Conservation (phyloP, 83 land plant genomes). For the Isoetes engelmannii region DNA sequence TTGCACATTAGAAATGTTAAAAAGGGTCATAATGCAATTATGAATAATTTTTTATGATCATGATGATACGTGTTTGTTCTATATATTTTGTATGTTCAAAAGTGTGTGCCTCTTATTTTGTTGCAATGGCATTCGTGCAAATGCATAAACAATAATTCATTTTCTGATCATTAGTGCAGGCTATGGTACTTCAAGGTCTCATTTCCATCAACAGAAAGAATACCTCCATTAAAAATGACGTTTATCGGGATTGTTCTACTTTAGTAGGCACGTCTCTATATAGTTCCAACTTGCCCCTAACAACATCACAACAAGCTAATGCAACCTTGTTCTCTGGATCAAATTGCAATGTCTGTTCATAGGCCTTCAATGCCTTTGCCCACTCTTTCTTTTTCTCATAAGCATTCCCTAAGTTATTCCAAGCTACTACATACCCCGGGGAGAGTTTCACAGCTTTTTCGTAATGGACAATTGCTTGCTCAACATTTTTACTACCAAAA, state of each 20-base stretch:
- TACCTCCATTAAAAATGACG: no score
- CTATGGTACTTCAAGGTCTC: no score
- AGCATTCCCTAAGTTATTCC: constrained; percentile 97
- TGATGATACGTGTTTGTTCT: no score
- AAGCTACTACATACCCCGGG: constrained; percentile 95
- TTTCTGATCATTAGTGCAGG: no score
- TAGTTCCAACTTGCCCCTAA: constrained; percentile 46
- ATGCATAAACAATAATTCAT: no score
- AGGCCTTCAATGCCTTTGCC: constrained; percentile 64
- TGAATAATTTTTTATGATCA: no score
- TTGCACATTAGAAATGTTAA: no score
- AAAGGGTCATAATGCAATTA: no score
- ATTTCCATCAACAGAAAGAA: no score
- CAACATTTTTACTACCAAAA: constrained; percentile 65
- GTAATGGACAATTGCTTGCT: constrained; percentile 69
- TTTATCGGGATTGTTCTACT: not conserved
- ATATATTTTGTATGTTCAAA: no score
- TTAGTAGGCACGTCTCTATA: constrained; percentile 55
- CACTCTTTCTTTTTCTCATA: constrained; percentile 83
- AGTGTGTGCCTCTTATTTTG: no score
- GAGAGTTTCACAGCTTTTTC: constrained; percentile 86
- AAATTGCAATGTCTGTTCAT: constrained; percentile 84
- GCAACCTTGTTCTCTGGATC: constrained; percentile 89
- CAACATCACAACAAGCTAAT: constrained; percentile 45
- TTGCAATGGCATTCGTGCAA: no score